Conservation (phyloP, 208 protist genomes). For the Angomonas deanei region DNA sequence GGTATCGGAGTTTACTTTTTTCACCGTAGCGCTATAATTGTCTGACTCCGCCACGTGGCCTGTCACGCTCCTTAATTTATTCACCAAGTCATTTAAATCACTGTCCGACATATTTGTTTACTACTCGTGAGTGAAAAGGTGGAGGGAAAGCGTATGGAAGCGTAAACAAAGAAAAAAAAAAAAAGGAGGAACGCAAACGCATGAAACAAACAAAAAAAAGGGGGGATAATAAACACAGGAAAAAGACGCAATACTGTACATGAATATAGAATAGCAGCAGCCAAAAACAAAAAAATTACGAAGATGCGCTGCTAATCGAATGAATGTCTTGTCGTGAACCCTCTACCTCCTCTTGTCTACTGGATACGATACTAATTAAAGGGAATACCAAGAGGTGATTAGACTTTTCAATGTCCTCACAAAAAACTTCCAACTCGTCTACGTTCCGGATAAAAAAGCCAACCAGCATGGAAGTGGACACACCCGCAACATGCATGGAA, state of each 20-base stretch:
- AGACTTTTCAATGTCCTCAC: constrained; percentile 20
- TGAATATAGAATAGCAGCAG: no score
- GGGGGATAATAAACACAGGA: background rate
- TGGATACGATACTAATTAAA: constrained; percentile 41
- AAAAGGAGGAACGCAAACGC: background rate
- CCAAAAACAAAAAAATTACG: no score
- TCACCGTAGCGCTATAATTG: constrained; percentile 12
- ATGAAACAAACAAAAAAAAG: background rate
- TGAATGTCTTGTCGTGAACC: no score
- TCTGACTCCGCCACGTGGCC: constrained; percentile 26
- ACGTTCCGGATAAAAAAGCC: constrained; percentile 52
- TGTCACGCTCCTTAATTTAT: constrained; percentile 59
- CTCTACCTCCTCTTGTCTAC: no score
- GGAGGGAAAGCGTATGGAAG: background rate
- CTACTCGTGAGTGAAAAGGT: no score
- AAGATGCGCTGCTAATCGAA: no score
- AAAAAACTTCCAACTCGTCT: constrained; percentile 32
- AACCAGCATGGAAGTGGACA: constrained; percentile 52
- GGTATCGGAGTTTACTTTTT: constrained; percentile 34
- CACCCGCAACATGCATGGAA: background rate
- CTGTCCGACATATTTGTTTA: constrained; percentile 31
- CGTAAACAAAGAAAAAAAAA: constrained; percentile 12
- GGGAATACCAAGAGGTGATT: constrained; percentile 42
- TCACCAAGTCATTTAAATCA: constrained; percentile 57
- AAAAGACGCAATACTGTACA: background rate